Evolutionary conservation across 75 land plant genomes (phyloP).

Genomic region (Cunninghamia lanceolata): DNA sequence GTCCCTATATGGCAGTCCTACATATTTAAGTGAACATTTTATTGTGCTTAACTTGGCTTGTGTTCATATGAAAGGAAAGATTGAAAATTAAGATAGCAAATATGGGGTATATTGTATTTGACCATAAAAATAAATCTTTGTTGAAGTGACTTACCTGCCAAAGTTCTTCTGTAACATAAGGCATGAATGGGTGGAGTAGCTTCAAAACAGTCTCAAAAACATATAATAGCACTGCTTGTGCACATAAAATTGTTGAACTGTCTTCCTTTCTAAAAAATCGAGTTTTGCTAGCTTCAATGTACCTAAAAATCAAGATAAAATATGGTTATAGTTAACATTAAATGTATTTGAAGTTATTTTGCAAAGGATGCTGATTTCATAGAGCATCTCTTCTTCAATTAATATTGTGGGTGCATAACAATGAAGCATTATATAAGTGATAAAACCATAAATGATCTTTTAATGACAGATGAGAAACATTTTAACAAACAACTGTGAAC

Average conservation of each 20-base stretch:
- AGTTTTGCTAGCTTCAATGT: conserved; percentile 96
- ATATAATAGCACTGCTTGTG: conserved; percentile 79
- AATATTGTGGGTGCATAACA: neutral
- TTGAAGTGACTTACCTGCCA: conserved; percentile 73
- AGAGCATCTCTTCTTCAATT: neutral
- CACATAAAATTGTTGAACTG: conserved; percentile 31
- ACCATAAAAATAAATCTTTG: neutral
- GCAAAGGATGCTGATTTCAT: neutral
- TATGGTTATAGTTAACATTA: neutral
- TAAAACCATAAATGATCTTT: neutral
- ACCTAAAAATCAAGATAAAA: conserved; percentile 43
- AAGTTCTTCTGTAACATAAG: conserved; percentile 92
- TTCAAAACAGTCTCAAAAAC: conserved; percentile 80
- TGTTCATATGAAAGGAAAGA: neutral
- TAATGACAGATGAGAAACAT: neutral
- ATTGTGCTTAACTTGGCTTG: neutral
- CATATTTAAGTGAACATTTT: neutral
- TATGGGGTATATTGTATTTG: neutral
- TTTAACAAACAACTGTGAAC: neutral
- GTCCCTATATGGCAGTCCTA: neutral
- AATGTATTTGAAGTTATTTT: neutral
- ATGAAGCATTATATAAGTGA: neutral
- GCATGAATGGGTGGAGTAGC: conserved; percentile 97
- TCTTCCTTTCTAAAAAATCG: conserved; percentile 59
- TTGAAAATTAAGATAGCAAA: neutral